A percentile compares a stretch with the other conserved stretches of the same genome.
Conservation (phyloP, 768 basidiomycete genomes). For the Rhodotorula kratochvilovae region DNA sequence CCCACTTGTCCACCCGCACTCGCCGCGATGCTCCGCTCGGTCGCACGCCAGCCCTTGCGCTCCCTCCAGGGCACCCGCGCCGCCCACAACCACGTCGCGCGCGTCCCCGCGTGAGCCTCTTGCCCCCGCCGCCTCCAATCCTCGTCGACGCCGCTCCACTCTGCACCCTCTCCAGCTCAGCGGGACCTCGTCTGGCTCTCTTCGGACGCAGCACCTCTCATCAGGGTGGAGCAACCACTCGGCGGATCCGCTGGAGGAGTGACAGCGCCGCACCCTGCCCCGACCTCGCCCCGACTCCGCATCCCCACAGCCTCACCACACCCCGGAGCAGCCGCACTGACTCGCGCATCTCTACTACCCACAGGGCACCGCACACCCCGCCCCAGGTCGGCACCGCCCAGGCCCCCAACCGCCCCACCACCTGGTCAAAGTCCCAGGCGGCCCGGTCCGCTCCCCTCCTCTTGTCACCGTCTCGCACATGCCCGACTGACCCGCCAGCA, state of each 20-base stretch:
- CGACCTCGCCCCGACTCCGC: background rate
- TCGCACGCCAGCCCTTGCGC: background rate
- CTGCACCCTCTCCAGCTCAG: no score
- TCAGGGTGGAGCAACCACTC: no score
- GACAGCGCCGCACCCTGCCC: no score
- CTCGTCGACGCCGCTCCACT: no score
- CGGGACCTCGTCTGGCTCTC: no score
- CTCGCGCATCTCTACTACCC: background rate
- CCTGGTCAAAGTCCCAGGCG: conserved; percentile 81
- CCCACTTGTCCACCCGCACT: no score
- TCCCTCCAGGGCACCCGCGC: background rate
- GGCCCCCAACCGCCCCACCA: conserved; percentile 72
- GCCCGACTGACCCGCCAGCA: no score
- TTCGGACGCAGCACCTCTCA: no score
- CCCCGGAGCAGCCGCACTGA: no score
- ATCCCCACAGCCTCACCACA: no score
- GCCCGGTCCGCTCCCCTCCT: conserved; percentile 53
- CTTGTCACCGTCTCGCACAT: no score
- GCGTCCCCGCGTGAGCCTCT: conserved; percentile 22
- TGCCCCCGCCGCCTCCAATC: background rate
- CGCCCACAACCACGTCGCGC: conserved; percentile 25
- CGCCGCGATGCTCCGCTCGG: conserved; percentile 9
- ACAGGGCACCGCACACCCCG: conserved; percentile 37
- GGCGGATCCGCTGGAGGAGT: no score
- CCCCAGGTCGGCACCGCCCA: conserved; percentile 51